phyloP scores from a whole-genome alignment of 2,329 filamentous ascomycete species.

The Davidsoniella neocaledoniae region DNA sequence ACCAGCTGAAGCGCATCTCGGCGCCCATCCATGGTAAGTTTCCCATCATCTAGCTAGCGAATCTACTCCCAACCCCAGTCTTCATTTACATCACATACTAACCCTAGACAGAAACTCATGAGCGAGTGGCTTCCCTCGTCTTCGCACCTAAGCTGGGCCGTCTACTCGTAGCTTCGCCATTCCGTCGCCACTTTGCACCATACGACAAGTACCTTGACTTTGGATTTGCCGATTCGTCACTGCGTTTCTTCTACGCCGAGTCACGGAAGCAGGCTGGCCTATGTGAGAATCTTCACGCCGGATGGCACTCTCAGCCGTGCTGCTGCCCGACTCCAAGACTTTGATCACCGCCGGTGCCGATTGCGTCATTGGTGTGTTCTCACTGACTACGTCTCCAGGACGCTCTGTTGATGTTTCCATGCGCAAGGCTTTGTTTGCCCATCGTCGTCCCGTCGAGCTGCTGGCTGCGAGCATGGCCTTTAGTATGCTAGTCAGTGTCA shows the following conservation, averaged over 20 bases:
- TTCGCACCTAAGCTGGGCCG: slow-evolving; percentile 69
- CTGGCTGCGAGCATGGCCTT: slow-evolving; percentile 79
- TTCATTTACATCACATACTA: neutral
- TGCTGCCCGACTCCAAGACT: slow-evolving; percentile 79
- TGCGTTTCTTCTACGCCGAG: slow-evolving; percentile 79
- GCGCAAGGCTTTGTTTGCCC: slow-evolving; percentile 71
- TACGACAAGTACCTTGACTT: slow-evolving; percentile 91
- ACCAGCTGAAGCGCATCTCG: slow-evolving; percentile 60
- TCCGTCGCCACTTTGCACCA: slow-evolving; percentile 75
- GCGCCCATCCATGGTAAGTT: slow-evolving; percentile 39
- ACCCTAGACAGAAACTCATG: slow-evolving; percentile 44
- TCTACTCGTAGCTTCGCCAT: slow-evolving; percentile 66
- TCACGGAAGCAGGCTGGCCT: slow-evolving; percentile 69
- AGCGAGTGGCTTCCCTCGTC: slow-evolving; percentile 62
- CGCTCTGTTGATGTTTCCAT: slow-evolving; percentile 67
- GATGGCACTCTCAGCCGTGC: slow-evolving; percentile 68
- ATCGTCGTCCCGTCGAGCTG: slow-evolving; percentile 65
- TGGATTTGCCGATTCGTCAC: slow-evolving; percentile 85
- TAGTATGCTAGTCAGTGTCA: slow-evolving; percentile 68
- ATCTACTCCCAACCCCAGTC: no score
- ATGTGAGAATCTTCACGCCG: slow-evolving; percentile 86
- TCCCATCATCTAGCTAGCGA: no score
- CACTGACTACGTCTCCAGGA: slow-evolving; percentile 41
- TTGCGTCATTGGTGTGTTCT: slow-evolving; percentile 77
- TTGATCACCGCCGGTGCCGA: slow-evolving; percentile 85